phyloP scores from a whole-genome alignment of 2,329 filamentous ascomycete genomes.

The Teratosphaeria pseudoeucalypti region DNA sequence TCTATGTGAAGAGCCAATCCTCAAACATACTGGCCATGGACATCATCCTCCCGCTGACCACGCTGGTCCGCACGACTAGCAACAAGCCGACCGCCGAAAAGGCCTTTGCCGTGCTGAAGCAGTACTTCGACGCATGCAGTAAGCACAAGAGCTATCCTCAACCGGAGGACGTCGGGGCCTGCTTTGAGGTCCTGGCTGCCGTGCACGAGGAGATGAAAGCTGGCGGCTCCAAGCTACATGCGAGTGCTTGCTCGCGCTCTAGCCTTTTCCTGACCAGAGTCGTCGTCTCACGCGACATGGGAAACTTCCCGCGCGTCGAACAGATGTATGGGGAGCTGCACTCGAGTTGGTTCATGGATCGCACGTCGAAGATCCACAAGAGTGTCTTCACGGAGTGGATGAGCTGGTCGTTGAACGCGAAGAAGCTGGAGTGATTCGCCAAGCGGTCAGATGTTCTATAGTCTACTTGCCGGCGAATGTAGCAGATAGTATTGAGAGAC shows the following conservation, averaged over 20 bases:
- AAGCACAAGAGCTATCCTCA: slow-evolving; percentile 36
- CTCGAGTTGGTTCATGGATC: slow-evolving; percentile 33
- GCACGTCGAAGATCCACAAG: slow-evolving; percentile 32
- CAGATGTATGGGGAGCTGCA: slow-evolving; percentile 34
- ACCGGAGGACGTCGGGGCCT: slow-evolving; percentile 32
- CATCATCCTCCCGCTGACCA: slow-evolving; percentile 65
- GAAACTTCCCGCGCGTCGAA: slow-evolving; percentile 28
- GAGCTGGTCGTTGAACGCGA: slow-evolving; percentile 30
- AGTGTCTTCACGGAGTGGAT: slow-evolving; percentile 38
- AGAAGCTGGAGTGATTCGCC: slow-evolving; percentile 7
- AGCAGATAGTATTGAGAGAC: not conserved
- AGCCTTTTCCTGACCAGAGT: slow-evolving; percentile 57
- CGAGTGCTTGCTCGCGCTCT: slow-evolving; percentile 62
- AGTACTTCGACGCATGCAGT: slow-evolving; percentile 56
- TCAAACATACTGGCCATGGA: slow-evolving; percentile 56
- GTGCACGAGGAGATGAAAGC: slow-evolving; percentile 59
- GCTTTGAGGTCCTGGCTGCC: slow-evolving; percentile 49
- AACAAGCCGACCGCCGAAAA: slow-evolving; percentile 67
- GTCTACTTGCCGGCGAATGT: not conserved
- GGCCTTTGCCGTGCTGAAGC: slow-evolving; percentile 59
- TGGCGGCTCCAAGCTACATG: slow-evolving; percentile 58
- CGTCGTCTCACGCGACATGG: slow-evolving; percentile 41
- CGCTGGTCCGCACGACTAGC: slow-evolving; percentile 63
- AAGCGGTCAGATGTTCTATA: not conserved
- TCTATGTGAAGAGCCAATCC: slow-evolving; percentile 73